Evolutionary conservation across 2,329 filamentous ascomycete species (phyloP), one percentile per base, ranked within the genome.

Genomic region (Fusarium pininemorale): DNA sequence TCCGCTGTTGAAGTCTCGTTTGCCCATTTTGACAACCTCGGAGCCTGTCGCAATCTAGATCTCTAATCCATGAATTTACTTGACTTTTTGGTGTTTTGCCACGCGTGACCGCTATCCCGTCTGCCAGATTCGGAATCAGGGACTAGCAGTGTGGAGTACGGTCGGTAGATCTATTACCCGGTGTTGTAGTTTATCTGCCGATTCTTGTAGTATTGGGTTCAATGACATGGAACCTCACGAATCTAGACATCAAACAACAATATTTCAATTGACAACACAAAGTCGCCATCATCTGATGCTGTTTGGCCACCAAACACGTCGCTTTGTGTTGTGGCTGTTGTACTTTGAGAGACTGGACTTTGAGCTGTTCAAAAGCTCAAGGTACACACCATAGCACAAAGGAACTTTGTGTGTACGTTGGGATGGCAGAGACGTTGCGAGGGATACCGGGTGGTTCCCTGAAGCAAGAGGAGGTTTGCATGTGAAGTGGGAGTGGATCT

Each of bases 21-120:
- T 89, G 32, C 80, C 82, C 87, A 88, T 88, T 51, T 69, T 77
- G 63, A 77, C 65, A 61, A 70, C 68, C 63, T 67, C 53, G 42
- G 26, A 72, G 59, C 69, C 71, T 73, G 69, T 69, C 76, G 68
- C 69, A 69, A 70, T 64, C 67, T 66, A 32, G 61, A 71, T 57
- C 53, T 62, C 44, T 60, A 48, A 22, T 45, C 62, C 45, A 69
- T 72, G 66, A 70, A 74, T 70, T 74, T 75, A 69, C 72, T 78
- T 73, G 78, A 80, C 74, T 80, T 81, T 83, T 82, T 79, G 76
- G 73, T 65, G 75, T 84, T 81, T 79, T 84, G 82, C 82, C 82
- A 48, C 13, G 20, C 6, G 41, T 67, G 75, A 82, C 81, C 80
- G 78, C 79, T 73, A 66, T 76, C 75, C 77, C 75, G 74, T 76